phyloP scores from a whole-genome alignment of 495 filamentous ascomycete genomes.

The Penicillium maclennaniae region DNA sequence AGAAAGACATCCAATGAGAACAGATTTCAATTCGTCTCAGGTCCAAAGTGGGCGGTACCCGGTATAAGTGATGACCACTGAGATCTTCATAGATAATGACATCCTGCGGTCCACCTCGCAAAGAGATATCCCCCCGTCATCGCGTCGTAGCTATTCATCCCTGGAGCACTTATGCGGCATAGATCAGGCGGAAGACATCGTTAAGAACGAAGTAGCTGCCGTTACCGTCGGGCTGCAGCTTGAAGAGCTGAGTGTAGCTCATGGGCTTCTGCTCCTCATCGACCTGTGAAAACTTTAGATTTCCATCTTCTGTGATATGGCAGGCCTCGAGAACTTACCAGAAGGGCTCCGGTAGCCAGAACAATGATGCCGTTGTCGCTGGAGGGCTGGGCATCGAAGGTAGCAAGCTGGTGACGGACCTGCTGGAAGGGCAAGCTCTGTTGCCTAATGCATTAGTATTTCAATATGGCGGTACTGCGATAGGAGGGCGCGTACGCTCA shows the following conservation, averaged over 20 bases:
- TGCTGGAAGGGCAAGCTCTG: slow-evolving; percentile 76
- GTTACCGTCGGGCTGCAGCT: slow-evolving; percentile 63
- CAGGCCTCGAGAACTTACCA: slow-evolving; percentile 50
- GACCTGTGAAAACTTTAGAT: slow-evolving; percentile 48
- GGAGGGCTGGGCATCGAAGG: slow-evolving; percentile 73
- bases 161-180: slow-evolving; percentile 30
- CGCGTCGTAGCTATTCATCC: slow-evolving; percentile 16
- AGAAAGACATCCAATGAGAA: slow-evolving; percentile 2
- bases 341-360: slow-evolving; percentile 75
- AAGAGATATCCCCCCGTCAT: slow-evolving; percentile 16
- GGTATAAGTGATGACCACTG: not conserved
- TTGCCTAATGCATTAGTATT: not conserved
- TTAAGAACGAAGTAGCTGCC: slow-evolving; percentile 83
- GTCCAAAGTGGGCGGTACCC: slow-evolving; percentile 1
- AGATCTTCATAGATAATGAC: not conserved
- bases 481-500: slow-evolving; percentile 52
- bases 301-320: too few species aligned
- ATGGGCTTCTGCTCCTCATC: slow-evolving; percentile 78
- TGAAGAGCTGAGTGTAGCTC: slow-evolving; percentile 83
- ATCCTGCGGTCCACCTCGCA: slow-evolving; percentile 4
- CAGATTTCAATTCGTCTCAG: not conserved
- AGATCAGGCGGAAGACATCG: slow-evolving; percentile 86
- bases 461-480: slow-evolving; percentile 5
- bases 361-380: slow-evolving; percentile 68
- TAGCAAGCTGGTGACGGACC: slow-evolving; percentile 65